A percentile compares a stretch with the other conserved stretches of the same genome.
Evolutionary conservation across 257 asterid genomes (phyloP).

Genomic region (Solanum phureja): DNA sequence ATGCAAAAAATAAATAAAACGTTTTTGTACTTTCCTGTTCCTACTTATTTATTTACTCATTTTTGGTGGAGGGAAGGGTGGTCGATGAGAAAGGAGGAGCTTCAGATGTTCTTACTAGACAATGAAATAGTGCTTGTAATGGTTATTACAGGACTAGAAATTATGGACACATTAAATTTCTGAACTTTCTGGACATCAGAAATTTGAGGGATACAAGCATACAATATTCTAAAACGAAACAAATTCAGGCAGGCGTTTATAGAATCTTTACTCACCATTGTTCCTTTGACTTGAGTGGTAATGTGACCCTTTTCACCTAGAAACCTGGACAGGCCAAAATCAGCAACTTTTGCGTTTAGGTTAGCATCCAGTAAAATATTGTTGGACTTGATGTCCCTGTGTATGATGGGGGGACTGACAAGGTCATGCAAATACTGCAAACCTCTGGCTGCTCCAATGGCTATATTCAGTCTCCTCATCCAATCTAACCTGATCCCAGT

Average conservation of each 20-base stretch:
- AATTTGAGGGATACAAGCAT: background rate
- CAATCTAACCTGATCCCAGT: conserved; percentile 79
- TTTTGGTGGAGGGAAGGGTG: background rate
- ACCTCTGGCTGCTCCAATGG: conserved; percentile 81
- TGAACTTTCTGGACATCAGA: background rate
- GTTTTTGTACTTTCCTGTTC: background rate
- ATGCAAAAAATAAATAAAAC: background rate
- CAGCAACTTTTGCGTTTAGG: conserved; percentile 81
- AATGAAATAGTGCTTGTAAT: background rate
- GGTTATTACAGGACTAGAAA: background rate
- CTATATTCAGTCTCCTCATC: conserved; percentile 70
- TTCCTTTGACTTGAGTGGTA: conserved; percentile 96
- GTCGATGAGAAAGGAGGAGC: background rate
- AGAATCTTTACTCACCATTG: conserved; percentile 51
- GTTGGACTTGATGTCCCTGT: conserved; percentile 78
- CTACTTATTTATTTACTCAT: background rate
- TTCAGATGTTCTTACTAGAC: background rate
- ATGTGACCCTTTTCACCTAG: conserved; percentile 52
- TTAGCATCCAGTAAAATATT: conserved; percentile 67
- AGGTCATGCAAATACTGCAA: conserved; percentile 80
- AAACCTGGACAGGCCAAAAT: conserved; percentile 86
- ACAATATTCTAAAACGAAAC: background rate
- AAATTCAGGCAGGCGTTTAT: background rate
- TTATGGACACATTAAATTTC: background rate
- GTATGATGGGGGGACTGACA: conserved; percentile 91